These are phyloP conservation scores for Mantamonas sphyraenae DNA, from an alignment of 78 protist genomes.

Conservation along the genomic window DNA sequence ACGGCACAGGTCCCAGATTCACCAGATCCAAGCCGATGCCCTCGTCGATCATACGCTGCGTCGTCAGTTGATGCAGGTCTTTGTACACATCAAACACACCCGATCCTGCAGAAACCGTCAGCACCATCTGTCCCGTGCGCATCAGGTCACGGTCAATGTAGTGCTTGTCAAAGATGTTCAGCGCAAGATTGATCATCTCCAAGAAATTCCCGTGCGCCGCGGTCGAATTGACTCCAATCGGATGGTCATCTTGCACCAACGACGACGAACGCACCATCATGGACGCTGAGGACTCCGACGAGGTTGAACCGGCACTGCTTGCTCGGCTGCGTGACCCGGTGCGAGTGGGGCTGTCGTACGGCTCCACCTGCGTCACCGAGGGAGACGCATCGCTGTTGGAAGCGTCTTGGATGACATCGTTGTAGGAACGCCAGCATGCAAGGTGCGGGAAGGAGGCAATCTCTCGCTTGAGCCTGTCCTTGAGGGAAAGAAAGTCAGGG, in stretches of 20 bases:
- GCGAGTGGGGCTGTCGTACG: neutral
- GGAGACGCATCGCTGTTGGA: neutral
- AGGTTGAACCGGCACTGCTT: neutral
- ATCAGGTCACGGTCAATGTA: constrained; percentile 64
- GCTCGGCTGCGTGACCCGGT: neutral
- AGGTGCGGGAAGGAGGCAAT: constrained; percentile 30
- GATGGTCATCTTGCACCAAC: neutral
- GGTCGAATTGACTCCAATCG: constrained; percentile 47
- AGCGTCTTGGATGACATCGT: neutral
- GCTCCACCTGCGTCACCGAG: neutral
- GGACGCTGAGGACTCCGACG: neutral
- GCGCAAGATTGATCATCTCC: constrained; percentile 60
- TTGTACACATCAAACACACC: constrained; percentile 61
- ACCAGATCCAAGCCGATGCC: constrained; percentile 58
- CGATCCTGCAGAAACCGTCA: constrained; percentile 64
- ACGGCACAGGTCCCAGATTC: constrained; percentile 22
- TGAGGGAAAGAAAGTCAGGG: constrained; percentile 36
- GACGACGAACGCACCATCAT: neutral
- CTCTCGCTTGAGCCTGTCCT: constrained; percentile 39
- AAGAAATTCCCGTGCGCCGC: constrained; percentile 59
- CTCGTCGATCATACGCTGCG: constrained; percentile 60
- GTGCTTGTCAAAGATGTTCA: constrained; percentile 60
- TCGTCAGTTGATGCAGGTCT: constrained; percentile 42
- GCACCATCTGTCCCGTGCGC: constrained; percentile 65
- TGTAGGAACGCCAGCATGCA: constrained; percentile 40